Evolutionary conservation across 2,329 filamentous ascomycete species (phyloP).

Genomic region (Beauveria sp.): DNA sequence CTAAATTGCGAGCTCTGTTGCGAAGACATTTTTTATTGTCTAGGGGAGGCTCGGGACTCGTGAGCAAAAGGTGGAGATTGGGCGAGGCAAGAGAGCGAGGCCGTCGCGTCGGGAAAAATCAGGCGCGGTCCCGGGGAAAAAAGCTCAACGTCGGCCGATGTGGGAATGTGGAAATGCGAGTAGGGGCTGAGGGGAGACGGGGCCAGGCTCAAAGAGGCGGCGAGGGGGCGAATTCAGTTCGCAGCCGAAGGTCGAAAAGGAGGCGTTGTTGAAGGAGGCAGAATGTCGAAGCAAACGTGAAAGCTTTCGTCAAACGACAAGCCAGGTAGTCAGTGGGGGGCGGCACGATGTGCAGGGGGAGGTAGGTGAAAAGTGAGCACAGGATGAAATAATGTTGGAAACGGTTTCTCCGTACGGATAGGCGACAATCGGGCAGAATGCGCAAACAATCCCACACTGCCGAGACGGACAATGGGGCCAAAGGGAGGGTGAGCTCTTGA

Average conservation of each 20-base stretch:
- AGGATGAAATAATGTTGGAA: constrained; percentile 11
- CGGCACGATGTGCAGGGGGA: constrained; percentile 1
- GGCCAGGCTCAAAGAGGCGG: not conserved
- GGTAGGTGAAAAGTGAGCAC: constrained; percentile 14
- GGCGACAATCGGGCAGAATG: constrained; percentile 15
- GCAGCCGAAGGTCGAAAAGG: not conserved
- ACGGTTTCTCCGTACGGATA: not conserved
- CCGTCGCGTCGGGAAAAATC: constrained; percentile 1
- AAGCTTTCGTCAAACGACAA: constrained; percentile 6
- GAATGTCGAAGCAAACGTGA: constrained; percentile 1
- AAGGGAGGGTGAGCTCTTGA: constrained; percentile 8
- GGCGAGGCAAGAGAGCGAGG: constrained; percentile 11
- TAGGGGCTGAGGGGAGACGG: not conserved
- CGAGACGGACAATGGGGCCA: constrained; percentile 14
- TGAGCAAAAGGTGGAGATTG: constrained; percentile 16
- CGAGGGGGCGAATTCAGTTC: not conserved
- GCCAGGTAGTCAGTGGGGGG: not conserved
- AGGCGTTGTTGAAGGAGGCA: not conserved
- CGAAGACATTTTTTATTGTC: constrained; percentile 27
- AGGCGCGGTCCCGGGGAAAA: constrained; percentile 9
- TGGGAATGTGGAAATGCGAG: constrained; percentile 1
- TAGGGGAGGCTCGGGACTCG: constrained; percentile 17
- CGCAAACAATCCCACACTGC: constrained; percentile 16
- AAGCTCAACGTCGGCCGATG: constrained; percentile 13
- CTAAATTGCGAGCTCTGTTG: constrained; percentile 50